A percentile compares a stretch with the other conserved stretches of the same genome.
Conservation (phyloP, 108 stramenopile genomes). For the Cyclostephanos invisitatus region DNA sequence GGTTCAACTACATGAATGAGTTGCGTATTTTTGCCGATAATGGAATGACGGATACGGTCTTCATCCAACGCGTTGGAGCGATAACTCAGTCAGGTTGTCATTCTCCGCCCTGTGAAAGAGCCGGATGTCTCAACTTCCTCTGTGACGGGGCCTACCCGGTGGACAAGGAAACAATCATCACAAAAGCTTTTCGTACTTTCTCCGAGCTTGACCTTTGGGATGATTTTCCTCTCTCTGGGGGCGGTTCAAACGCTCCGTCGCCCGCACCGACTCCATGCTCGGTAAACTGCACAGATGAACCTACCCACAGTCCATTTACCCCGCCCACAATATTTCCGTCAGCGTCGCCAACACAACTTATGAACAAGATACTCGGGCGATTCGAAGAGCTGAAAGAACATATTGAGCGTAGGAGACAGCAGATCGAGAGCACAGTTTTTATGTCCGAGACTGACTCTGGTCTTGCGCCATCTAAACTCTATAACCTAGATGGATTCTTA, state of each 20-base stretch:
- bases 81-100: constrained; percentile 42
- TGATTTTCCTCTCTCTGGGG: constrained; percentile 15
- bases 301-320: constrained; percentile 15
- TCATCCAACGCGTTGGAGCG: constrained; percentile 30
- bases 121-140: constrained; percentile 29
- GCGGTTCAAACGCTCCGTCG: constrained; percentile 29
- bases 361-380: neutral
- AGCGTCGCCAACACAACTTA: constrained; percentile 13
- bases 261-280: constrained; percentile 30
- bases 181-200: constrained; percentile 30
- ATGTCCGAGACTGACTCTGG: constrained; percentile 10
- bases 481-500: constrained; percentile 42
- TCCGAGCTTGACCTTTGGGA: constrained; percentile 21
- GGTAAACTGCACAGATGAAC: constrained; percentile 15
- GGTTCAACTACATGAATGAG: constrained; percentile 44
- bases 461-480: constrained; percentile 19
- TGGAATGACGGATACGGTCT: constrained; percentile 31
- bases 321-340: constrained; percentile 27
- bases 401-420: constrained; percentile 8
- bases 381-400: constrained; percentile 15
- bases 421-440: constrained; percentile 30
- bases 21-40: constrained; percentile 46
- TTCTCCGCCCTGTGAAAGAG: constrained; percentile 32
- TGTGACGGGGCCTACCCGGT: constrained; percentile 23
- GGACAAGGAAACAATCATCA: constrained; percentile 12